These are phyloP conservation scores for Kodamaea neixiangensis DNA, from an alignment of 805 yeast species.

Conservation along the genomic window DNA sequence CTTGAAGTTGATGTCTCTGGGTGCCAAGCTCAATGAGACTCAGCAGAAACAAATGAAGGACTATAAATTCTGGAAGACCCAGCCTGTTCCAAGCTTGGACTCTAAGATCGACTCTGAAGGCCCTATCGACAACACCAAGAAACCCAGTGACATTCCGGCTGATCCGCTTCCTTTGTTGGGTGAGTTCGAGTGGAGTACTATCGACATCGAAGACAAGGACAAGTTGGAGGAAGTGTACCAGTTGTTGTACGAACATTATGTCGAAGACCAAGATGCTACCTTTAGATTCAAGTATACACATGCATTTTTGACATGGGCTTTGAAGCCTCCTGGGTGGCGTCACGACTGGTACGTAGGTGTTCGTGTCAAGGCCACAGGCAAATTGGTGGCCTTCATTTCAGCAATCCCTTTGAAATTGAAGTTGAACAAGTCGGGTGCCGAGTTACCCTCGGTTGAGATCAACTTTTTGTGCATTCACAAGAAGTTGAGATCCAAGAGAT, in stretches of 20 bases:
- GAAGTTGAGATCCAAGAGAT: conserved; percentile 86
- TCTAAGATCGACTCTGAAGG: conserved; percentile 71
- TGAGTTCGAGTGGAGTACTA: conserved; percentile 87
- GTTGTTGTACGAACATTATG: conserved; percentile 84
- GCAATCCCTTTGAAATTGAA: conserved; percentile 79
- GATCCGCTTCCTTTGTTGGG: conserved; percentile 68
- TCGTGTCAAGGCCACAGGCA: conserved; percentile 71
- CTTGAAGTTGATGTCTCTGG: conserved; percentile 53
- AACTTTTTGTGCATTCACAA: conserved; percentile 94
- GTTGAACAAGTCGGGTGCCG: conserved; percentile 51
- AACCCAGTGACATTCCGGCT: conserved; percentile 69
- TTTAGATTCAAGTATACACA: conserved; percentile 88
- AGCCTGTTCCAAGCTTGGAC: conserved; percentile 84
- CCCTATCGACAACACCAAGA: conserved; percentile 70
- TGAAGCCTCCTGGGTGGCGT: conserved; percentile 91
- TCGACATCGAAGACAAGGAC: conserved; percentile 56
- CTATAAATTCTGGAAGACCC: conserved; percentile 97
- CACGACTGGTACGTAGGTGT: conserved; percentile 93
- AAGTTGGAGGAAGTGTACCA: conserved; percentile 78
- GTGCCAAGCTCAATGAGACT: conserved; percentile 54
- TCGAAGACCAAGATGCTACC: conserved; percentile 90
- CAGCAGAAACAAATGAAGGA: conserved; percentile 70
- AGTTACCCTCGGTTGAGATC: conserved; percentile 75
- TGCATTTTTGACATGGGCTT: conserved; percentile 87
- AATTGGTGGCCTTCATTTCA: conserved; percentile 87